Evolutionary conservation across 2,329 filamentous ascomycete genomes (phyloP).

Genomic region (Stachybotrys chlorohalonatus): DNA sequence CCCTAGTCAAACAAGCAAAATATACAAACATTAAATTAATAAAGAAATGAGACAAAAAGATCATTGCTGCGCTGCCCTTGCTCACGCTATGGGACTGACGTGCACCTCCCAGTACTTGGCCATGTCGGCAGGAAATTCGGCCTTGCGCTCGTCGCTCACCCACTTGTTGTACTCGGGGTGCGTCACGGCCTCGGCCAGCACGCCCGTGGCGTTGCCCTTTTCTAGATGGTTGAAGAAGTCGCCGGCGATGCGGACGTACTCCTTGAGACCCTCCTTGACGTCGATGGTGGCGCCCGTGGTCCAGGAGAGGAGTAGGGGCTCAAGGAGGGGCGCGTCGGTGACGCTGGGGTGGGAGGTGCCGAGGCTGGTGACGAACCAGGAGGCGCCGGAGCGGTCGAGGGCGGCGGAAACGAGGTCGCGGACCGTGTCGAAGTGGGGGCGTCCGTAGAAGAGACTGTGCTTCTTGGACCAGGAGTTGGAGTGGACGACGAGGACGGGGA

Average conservation of each 20-base stretch:
- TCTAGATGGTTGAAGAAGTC: conserved; percentile 45
- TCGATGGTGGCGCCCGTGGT: conserved; percentile 53
- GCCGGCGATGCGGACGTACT: conserved; percentile 51
- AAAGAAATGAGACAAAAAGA: not conserved
- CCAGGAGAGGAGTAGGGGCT: conserved; percentile 50
- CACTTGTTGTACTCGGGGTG: conserved; percentile 30
- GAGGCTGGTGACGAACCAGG: conserved; percentile 46
- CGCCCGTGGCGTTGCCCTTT: conserved; percentile 29
- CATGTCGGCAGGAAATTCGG: conserved; percentile 20
- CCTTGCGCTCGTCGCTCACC: conserved; percentile 23
- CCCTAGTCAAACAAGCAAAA: not conserved
- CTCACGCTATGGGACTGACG: conserved; percentile 17
- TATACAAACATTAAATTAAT: not conserved
- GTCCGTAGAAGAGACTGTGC: conserved; percentile 49
- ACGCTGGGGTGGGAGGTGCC: conserved; percentile 53
- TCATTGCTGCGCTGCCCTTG: not conserved
- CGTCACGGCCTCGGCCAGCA: conserved; percentile 41
- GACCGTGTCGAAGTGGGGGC: conserved; percentile 56
- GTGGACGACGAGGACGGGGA: conserved; percentile 53
- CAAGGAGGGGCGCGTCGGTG: conserved; percentile 57
- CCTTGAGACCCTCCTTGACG: conserved; percentile 42
- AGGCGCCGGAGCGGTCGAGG: conserved; percentile 30
- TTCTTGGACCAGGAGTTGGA: conserved; percentile 55
- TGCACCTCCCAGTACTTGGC: conserved; percentile 34
- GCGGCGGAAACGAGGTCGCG: conserved; percentile 42